Evolutionary conservation across 306 rosid species (phyloP).

Genomic region (Phaseolus lunatus): DNA sequence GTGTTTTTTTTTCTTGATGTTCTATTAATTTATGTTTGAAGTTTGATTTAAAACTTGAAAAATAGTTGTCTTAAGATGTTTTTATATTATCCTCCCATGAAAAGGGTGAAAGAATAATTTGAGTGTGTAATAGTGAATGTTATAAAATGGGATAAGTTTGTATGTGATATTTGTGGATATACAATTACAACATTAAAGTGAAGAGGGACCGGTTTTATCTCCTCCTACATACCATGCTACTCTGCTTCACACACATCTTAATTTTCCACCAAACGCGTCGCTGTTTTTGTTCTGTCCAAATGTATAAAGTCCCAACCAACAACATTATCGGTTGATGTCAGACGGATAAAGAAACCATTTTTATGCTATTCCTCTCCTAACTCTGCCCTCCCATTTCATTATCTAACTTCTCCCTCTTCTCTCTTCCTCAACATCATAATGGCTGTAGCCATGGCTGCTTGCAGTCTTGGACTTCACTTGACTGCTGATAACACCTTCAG

Average conservation of each 20-base stretch:
- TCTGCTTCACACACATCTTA: constrained; percentile 5
- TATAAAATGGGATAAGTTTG: not conserved
- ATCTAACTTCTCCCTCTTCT: not conserved
- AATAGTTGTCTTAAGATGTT: no score
- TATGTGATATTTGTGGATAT: not conserved
- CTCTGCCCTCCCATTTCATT: constrained; percentile 30
- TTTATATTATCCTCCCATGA: no score
- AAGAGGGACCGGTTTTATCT: constrained; percentile 55
- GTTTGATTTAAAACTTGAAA: no score
- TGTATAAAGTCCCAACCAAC: constrained; percentile 1
- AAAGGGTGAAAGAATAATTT: no score
- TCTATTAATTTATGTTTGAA: no score
- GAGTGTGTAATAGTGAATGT: no score
- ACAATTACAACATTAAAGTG: not conserved
- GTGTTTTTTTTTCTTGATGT: no score
- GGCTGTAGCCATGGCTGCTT: constrained; percentile 89
- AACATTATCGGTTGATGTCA: constrained; percentile 57
- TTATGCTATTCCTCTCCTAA: not conserved
- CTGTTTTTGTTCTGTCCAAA: constrained; percentile 42
- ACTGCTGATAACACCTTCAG: constrained; percentile 46
- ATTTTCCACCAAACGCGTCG: constrained; percentile 64
- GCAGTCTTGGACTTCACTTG: constrained; percentile 60
- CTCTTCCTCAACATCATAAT: constrained; percentile 38
- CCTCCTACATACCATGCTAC: not conserved
- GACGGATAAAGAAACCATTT: not conserved